phyloP scores from a whole-genome alignment of 176 grass and related monocot species.

The Avena sativa region DNA sequence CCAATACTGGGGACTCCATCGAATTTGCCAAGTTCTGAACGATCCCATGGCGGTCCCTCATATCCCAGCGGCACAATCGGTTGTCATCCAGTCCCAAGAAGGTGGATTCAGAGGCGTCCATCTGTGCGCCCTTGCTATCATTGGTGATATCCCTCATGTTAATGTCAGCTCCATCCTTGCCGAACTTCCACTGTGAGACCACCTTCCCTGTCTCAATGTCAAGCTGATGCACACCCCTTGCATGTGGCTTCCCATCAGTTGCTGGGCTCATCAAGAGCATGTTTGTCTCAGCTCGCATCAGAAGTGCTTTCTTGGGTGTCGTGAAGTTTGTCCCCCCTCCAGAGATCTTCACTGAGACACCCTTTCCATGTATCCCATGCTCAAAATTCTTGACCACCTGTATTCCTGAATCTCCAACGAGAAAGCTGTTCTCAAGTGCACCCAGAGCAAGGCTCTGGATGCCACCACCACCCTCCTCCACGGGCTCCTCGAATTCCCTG shows the following conservation, averaged over 20 bases:
- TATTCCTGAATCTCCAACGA: constrained; percentile 68
- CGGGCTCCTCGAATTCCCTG: constrained; percentile 79
- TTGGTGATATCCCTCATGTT: constrained; percentile 95
- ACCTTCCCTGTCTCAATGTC: constrained; percentile 91
- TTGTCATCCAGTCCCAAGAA: constrained; percentile 91
- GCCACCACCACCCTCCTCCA: constrained; percentile 56
- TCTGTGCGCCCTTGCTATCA: constrained; percentile 82
- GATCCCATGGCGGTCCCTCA: constrained; percentile 77
- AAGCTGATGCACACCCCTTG: constrained; percentile 73
- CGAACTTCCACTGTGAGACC: constrained; percentile 89
- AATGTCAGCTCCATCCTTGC: constrained; percentile 78
- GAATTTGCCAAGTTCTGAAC: constrained; percentile 73
- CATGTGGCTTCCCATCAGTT: constrained; percentile 81
- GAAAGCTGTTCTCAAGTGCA: constrained; percentile 76
- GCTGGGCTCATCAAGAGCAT: constrained; percentile 97
- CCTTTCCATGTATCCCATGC: constrained; percentile 90
- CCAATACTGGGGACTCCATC: constrained; percentile 62
- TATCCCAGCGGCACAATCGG: constrained; percentile 83
- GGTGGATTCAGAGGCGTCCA: constrained; percentile 83
- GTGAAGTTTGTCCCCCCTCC: constrained; percentile 54
- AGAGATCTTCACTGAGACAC: constrained; percentile 72
- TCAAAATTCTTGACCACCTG: constrained; percentile 81
- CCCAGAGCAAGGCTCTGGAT: constrained; percentile 86
- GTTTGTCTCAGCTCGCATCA: constrained; percentile 90
- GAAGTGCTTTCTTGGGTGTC: constrained; percentile 82